These are phyloP conservation scores for Phoenix roebelenii DNA, from an alignment of 176 grass and related monocot genomes.

Conservation along the genomic window DNA sequence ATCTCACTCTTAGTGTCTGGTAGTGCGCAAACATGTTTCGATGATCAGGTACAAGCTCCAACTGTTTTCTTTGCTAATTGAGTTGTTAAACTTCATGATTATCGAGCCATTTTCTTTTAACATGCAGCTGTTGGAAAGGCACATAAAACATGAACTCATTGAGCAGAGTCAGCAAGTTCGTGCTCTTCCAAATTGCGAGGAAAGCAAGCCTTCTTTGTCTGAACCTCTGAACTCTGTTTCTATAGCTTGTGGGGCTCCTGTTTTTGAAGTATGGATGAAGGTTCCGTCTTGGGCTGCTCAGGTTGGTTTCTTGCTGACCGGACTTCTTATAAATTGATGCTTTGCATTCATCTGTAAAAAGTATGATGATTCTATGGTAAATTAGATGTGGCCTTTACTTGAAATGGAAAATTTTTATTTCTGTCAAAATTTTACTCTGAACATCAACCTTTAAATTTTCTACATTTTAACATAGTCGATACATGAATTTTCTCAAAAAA, in stretches of 20 bases:
- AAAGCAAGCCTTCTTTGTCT: slow-evolving; percentile 14
- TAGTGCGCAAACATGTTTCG: slow-evolving; percentile 47
- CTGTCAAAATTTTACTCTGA: no score
- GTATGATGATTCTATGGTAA: no score
- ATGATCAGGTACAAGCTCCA: slow-evolving; percentile 48
- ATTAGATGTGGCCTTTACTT: no score
- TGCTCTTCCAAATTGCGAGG: slow-evolving; percentile 23
- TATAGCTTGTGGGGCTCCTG: slow-evolving; percentile 50
- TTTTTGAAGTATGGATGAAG: slow-evolving; percentile 57
- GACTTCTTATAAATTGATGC: no score
- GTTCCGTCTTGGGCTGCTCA: slow-evolving; percentile 66
- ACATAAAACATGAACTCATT: slow-evolving; percentile 68
- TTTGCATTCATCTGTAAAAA: no score
- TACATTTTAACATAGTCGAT: no score
- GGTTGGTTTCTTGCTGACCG: slow-evolving; percentile 27
- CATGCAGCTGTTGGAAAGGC: slow-evolving; percentile 44
- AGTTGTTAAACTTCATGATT: no score
- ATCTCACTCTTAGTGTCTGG: slow-evolving; percentile 55
- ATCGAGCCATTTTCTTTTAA: slow-evolving; percentile 1
- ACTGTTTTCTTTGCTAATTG: background rate
- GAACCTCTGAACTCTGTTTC: slow-evolving; percentile 43
- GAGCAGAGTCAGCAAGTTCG: slow-evolving; percentile 51
- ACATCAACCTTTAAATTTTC: no score
- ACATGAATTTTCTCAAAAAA: no score
- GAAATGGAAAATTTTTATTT: no score